A percentile compares a stretch with the other conserved stretches of the same genome.
Conservation (phyloP, 208 protist species). For the Leishmania gerbilli region DNA sequence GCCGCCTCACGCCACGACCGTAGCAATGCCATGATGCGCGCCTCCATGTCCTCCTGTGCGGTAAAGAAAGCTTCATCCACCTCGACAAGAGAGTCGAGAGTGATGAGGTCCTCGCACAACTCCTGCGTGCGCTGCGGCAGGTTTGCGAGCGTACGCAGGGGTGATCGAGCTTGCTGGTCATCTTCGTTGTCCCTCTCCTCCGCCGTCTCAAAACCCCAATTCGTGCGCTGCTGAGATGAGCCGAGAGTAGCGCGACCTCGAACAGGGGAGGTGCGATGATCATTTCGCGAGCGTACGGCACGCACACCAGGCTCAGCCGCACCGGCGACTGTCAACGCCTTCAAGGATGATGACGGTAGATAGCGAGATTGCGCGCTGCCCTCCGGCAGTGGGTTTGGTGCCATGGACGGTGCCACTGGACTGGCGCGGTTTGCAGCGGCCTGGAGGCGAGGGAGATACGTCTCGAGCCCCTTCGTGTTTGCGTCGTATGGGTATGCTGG, state of each 20-base stretch:
- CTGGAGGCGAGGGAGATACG: conserved; percentile 6
- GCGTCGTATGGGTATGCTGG: neutral
- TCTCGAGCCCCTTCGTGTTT: neutral
- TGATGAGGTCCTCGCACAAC: conserved; percentile 9
- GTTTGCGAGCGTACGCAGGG: neutral
- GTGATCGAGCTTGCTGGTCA: neutral
- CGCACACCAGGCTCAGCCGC: neutral
- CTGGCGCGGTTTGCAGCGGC: neutral
- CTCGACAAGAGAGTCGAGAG: conserved; percentile 7
- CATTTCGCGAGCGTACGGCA: neutral
- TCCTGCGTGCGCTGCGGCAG: conserved; percentile 11
- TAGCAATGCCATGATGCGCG: conserved; percentile 11
- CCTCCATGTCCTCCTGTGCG: conserved; percentile 19
- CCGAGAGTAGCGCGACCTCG: neutral
- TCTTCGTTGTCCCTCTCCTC: neutral
- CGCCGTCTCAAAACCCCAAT: neutral
- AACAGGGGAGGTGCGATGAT: neutral
- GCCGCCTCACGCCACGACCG: conserved; percentile 7
- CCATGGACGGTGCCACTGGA: neutral
- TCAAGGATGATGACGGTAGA: neutral
- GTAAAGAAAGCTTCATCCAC: conserved; percentile 21
- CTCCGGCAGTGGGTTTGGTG: neutral
- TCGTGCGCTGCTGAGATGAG: neutral
- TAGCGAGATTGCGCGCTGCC: neutral
- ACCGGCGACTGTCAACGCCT: neutral